These are phyloP conservation scores for Scleroderma citrinum DNA, from an alignment of 768 basidiomycete genomes.

Conservation along the genomic window DNA sequence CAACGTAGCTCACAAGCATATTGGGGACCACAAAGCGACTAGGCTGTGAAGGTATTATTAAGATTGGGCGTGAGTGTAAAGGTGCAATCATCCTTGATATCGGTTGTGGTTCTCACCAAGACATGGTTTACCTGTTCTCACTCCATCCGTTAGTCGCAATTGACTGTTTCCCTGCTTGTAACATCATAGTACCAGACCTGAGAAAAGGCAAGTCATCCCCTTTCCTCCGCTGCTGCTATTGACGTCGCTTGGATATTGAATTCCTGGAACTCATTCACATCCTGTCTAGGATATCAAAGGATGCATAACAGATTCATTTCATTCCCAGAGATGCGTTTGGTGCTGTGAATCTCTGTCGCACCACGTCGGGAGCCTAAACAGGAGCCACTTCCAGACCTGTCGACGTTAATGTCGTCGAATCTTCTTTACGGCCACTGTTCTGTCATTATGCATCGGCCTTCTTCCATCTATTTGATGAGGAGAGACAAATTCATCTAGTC, in stretches of 20 bases:
- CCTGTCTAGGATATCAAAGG: conserved; percentile 47
- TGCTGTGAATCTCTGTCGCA: conserved; percentile 29
- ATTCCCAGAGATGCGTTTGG: conserved; percentile 50
- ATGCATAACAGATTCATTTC: conserved; percentile 47
- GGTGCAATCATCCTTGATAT: conserved; percentile 37
- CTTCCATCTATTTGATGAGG: conserved; percentile 30
- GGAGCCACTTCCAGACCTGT: conserved; percentile 20
- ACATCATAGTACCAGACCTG: conserved; percentile 32
- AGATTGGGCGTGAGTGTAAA: conserved; percentile 26
- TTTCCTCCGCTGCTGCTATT: neutral
- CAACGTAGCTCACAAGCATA: too few relatives aligned
- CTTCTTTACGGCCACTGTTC: conserved; percentile 41
- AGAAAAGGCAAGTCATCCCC: conserved; percentile 18
- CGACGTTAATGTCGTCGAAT: conserved; percentile 34
- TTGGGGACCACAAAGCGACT: neutral
- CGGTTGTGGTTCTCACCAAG: conserved; percentile 19
- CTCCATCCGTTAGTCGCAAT: conserved; percentile 10
- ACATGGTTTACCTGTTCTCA: neutral
- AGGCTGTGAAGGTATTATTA: neutral
- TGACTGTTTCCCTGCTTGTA: conserved; percentile 34
- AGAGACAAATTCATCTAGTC: conserved; percentile 14
- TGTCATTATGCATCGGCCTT: conserved; percentile 41
- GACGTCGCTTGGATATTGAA: conserved; percentile 13
- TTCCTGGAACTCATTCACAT: conserved; percentile 57
- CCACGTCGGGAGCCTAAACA: conserved; percentile 19